Percentiles rank a stretch among this genome's conserved stretches.
Conservation (phyloP, 2,329 filamentous ascomycete genomes). For the Xenoacremonium recifei region DNA sequence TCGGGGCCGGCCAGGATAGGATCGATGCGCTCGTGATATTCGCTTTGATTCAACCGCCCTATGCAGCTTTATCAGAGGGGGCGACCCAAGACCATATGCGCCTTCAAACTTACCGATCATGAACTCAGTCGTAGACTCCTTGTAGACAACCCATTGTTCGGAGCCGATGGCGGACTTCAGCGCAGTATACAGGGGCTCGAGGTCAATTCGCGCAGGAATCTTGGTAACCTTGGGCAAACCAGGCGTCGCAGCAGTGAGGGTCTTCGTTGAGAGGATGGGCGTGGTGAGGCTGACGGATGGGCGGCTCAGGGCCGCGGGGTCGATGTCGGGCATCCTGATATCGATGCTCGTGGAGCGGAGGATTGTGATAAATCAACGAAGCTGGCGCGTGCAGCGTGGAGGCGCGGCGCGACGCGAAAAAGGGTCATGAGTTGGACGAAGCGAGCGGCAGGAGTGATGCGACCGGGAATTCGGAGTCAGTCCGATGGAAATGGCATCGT, state of each 20-base stretch:
- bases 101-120: conserved; percentile 50
- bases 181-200: conserved; percentile 62
- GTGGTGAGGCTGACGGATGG: conserved; percentile 57
- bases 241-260: conserved; percentile 52
- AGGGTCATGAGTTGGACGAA: conserved; percentile 44
- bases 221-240: conserved; percentile 53
- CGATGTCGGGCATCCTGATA: conserved; percentile 64
- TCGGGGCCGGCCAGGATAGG: conserved; percentile 58
- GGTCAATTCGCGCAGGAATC: conserved; percentile 65
- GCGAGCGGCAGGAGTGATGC: conserved; percentile 35
- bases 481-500: conserved; percentile 45
- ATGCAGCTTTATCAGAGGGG: conserved; percentile 27
- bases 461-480: conserved; percentile 40
- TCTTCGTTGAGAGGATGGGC: conserved; percentile 57
- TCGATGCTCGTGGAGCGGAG: conserved; percentile 6
- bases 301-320: conserved; percentile 66
- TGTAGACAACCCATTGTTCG: conserved; percentile 65
- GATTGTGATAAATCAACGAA: conserved; percentile 24
- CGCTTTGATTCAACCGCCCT: conserved; percentile 64
- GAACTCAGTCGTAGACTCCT: conserved; percentile 62
- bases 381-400: conserved; percentile 46
- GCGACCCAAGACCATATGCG: conserved; percentile 1
- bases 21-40: conserved; percentile 59
- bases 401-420: conserved; percentile 45
- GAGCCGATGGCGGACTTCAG: conserved; percentile 58